Evolutionary conservation across 2,329 filamentous ascomycete genomes (phyloP).

Genomic region (Phyllosticta capitalensis): DNA sequence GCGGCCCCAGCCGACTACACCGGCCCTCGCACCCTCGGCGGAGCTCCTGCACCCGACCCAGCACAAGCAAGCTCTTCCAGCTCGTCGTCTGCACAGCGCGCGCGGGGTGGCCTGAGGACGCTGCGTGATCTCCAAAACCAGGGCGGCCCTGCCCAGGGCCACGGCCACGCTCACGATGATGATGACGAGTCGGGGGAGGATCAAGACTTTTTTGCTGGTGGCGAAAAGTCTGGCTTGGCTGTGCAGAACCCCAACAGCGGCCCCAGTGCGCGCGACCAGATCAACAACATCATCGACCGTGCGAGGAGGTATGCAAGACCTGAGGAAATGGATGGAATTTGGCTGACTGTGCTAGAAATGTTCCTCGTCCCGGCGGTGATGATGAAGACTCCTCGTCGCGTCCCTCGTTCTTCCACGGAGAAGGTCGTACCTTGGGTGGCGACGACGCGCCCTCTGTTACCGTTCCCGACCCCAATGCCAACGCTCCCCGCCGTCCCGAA

Average conservation of each 20-base stretch:
- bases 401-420: constrained; percentile 53
- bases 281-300: constrained; percentile 41
- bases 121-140: constrained; percentile 35
- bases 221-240: constrained; percentile 71
- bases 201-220: constrained; percentile 68
- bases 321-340: not conserved
- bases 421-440: constrained; percentile 67
- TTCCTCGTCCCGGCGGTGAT: constrained; percentile 47
- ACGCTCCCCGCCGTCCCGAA: constrained; percentile 30
- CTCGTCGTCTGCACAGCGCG: constrained; percentile 17
- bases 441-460: constrained; percentile 62
- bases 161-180: constrained; percentile 40
- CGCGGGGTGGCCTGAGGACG: constrained; percentile 29
- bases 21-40: constrained; percentile 23
- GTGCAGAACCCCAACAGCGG: constrained; percentile 53
- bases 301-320: constrained; percentile 30
- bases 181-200: constrained; percentile 51
- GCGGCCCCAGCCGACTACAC: constrained; percentile 9
- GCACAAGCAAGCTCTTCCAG: constrained; percentile 19
- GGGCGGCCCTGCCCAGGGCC: constrained; percentile 24
- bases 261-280: constrained; percentile 32
- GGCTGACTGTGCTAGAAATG: constrained; percentile 42
- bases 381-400: constrained; percentile 40
- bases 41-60: constrained; percentile 24
- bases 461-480: constrained; percentile 51